Percentiles rank a stretch among this genome's conserved stretches.
These are phyloP conservation scores for Thraustotheca clavata DNA, from an alignment of 352 stramenopile species.

Conservation along the genomic window DNA sequence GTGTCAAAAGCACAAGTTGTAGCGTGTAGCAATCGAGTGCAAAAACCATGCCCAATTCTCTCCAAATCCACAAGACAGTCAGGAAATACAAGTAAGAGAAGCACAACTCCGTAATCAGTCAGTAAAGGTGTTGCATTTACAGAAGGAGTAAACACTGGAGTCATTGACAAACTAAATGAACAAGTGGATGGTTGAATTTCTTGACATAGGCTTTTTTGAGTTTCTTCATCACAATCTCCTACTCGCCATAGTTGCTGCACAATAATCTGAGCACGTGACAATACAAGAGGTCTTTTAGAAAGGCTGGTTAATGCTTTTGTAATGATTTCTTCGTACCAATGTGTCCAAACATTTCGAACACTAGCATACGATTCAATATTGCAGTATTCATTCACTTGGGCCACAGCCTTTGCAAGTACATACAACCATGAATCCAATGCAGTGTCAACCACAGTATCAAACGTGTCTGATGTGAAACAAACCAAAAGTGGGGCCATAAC, in stretches of 20 bases:
- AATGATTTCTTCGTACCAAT: slow-evolving; percentile 9
- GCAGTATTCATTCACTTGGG: slow-evolving; percentile 4
- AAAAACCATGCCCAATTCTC: neutral
- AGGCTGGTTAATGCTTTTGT: neutral
- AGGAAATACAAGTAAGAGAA: too few relatives aligned
- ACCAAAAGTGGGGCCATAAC: slow-evolving; percentile 1
- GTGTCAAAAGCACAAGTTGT: neutral
- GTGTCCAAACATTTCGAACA: slow-evolving; percentile 1
- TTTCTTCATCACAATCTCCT: slow-evolving; percentile 4
- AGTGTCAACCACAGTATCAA: slow-evolving; percentile 1
- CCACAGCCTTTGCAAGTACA: neutral
- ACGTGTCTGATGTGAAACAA: slow-evolving; percentile 4
- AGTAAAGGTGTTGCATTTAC: too few relatives aligned
- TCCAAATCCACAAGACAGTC: too few relatives aligned
- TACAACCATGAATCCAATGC: neutral
- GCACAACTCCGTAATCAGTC: too few relatives aligned
- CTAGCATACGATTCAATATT: neutral
- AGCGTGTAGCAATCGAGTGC: neutral
- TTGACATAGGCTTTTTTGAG: neutral
- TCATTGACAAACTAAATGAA: too few relatives aligned
- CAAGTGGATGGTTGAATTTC: too few relatives aligned
- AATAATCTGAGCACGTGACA: neutral
- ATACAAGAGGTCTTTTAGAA: neutral
- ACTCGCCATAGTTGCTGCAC: slow-evolving; percentile 1
- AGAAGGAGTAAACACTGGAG: too few relatives aligned